Evolutionary conservation across 495 filamentous ascomycete species (phyloP), one percentile per base, ranked within the genome.

Genomic region (Aspergillus avenaceus): DNA sequence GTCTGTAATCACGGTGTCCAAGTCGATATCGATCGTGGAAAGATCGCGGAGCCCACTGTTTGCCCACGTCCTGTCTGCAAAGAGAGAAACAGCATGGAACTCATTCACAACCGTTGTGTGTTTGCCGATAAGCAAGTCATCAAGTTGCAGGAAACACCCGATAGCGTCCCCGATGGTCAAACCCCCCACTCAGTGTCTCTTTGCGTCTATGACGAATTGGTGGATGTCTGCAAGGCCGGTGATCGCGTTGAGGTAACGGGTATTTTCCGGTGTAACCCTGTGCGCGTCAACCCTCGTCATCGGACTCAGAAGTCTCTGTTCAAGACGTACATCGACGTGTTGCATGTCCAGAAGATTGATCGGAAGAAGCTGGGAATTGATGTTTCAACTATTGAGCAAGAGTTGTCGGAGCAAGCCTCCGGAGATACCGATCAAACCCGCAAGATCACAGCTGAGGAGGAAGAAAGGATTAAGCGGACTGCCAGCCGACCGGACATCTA

Each of bases 111-210:
- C 67, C 88, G 93, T 46, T 97, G 90, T 55, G 78, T 79, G 12
- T 99, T 99, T 64, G 84, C 89, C 41, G 93, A 99, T 62, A 99
- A 97, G 70, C 93, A 99, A 59, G 90, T 97, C 49, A 96, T 99
- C 76, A 97, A 97, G 69, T 78, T 99, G 25, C 93, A 99, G 65
- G 93, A 99, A 67, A 99, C 93, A 0, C 93, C 93, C 7, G 93
- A 99, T 64, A 87, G 78, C 40, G 84, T 97, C 36, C 93, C 93
- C 11, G 88, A 96, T 52, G 93, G 93, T 22, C 93, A 99, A 69
- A 76, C 93, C 18, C 93, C 93, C n/a, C 93, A 99, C 69, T 96
- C 95, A 0, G 93, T 99, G 14, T 96, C 91, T 4, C 80, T 99
- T 25, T 97, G 92, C 65, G 91, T 90, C 24, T 97, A 97, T 57